Base-by-base conservation (phyloP, 2,329 filamentous ascomycete species). In the Neopestalotiopsis clavispora region DNA sequence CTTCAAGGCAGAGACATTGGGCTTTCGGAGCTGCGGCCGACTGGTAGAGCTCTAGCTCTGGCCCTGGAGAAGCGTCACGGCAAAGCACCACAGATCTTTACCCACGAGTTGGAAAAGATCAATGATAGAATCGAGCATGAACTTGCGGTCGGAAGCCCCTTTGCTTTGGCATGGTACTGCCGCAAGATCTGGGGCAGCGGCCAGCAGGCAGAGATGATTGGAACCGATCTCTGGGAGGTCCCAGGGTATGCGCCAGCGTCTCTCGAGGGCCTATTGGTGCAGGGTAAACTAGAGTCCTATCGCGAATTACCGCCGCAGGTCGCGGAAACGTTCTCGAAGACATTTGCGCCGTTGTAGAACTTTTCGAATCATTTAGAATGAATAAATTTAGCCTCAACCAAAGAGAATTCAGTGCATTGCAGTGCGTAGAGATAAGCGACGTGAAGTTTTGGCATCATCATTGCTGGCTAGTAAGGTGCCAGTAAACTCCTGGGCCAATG, bases 141-240 rank as follows among this genome's bases (percentile, higher is more conserved):
- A 9, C 67, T 78, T 10, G 32, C 63, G 1, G 67, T 62, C 14
- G 72, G 71, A 0, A 73, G 52, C 7, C 72, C 71, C 0, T 70
- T 74, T 4, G 72, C 72, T 0, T 59, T 78, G 30, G 66, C 73
- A 4, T 77, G 76, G 75, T 73, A 74, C 49, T 75, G 72, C n/a
- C 74, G 75, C 20, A 78, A 75, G 49, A 70, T 72, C 9, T 78
- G 76, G 76, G 76, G 71, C 0, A 69, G 49, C 9, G 75, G 76
- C 2, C 60, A 63, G 2, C 30, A 75, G 14, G 66, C 65, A 3
- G 69, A 67, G 14, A 72, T 71, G 38, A 32, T 75, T 1, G 72
- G 73, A 4, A 57, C 66, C 1, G 75, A 77, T 63, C 65, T 76
- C 3, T 77, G 76, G 76, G 73, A 77, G 1, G 73, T 77, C 1